phyloP scores from a whole-genome alignment of 1,284 basidiomycete species.

The Naganishia liquefaciens region DNA sequence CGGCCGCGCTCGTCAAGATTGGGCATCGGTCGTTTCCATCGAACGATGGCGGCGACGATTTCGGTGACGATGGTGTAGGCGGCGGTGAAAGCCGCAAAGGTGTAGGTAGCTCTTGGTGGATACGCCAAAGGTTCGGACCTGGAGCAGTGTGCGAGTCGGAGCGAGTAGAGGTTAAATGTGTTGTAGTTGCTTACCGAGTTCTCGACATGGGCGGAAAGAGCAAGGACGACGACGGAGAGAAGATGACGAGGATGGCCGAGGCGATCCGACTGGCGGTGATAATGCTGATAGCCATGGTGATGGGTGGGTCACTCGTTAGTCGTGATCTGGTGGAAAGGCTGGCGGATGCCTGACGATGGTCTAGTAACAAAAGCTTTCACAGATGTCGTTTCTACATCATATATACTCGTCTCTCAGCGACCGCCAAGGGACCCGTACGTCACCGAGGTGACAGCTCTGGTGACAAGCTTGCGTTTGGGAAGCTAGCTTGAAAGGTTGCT shows the following conservation, averaged over 20 bases:
- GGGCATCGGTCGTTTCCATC: conserved; percentile 28
- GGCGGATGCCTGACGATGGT: too few species aligned
- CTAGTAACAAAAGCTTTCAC: too few species aligned
- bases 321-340: too few species aligned
- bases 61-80: conserved; percentile 39
- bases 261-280: conserved; percentile 22
- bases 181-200: conserved; percentile 38
- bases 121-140: conserved; percentile 37
- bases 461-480: too few species aligned
- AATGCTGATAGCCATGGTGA: conserved; percentile 12
- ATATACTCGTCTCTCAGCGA: too few species aligned
- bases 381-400: too few species aligned
- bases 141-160: background rate
- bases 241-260: conserved; percentile 37
- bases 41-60: conserved; percentile 17
- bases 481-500: too few species aligned
- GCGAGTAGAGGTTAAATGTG: conserved; percentile 5
- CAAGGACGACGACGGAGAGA: conserved; percentile 40
- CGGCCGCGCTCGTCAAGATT: background rate
- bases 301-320: too few species aligned
- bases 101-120: conserved; percentile 36
- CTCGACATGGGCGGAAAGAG: conserved; percentile 42
- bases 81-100: conserved; percentile 40
- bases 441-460: too few species aligned
- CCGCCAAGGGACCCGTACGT: too few species aligned